Evolutionary conservation across 768 basidiomycete genomes (phyloP).

Genomic region (Dioszegia hungarica): DNA sequence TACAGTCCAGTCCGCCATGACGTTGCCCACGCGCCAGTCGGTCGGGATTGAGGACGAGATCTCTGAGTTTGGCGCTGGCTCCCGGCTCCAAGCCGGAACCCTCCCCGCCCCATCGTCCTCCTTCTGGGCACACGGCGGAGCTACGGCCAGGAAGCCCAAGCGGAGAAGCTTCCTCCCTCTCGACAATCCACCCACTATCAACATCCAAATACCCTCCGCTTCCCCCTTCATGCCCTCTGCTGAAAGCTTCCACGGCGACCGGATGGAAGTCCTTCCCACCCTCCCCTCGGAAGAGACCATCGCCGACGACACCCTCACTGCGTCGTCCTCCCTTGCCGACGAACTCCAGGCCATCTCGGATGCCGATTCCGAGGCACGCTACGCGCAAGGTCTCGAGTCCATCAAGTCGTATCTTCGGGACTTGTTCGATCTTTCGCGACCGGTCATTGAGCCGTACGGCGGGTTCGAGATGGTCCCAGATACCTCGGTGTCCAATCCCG

Average conservation of each 20-base stretch:
- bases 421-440: conserved; percentile 82
- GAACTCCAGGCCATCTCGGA: not conserved
- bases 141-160: too few relatives aligned
- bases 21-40: conserved; percentile 27
- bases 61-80: conserved; percentile 38
- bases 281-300: conserved; percentile 15
- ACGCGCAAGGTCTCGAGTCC: conserved; percentile 63
- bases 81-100: not conserved
- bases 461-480: conserved; percentile 34
- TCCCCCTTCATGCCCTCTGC: conserved; percentile 57
- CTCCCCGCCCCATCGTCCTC: conserved; percentile 13
- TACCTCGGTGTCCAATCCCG: not conserved
- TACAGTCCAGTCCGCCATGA: conserved; percentile 26
- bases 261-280: not conserved
- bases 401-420: conserved; percentile 95
- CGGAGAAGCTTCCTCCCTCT: conserved; percentile 86
- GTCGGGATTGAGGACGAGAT: conserved; percentile 6
- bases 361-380: conserved; percentile 22
- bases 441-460: conserved; percentile 54
- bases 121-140: conserved; percentile 4
- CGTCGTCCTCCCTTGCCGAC: conserved; percentile 1
- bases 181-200: conserved; percentile 59
- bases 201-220: conserved; percentile 62
- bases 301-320: conserved; percentile 7
- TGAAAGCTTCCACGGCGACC: not conserved